Evolutionary conservation across 768 basidiomycete species (phyloP), one percentile per base, ranked within the genome.

Genomic region (Pulveroboletus ravenelii): DNA sequence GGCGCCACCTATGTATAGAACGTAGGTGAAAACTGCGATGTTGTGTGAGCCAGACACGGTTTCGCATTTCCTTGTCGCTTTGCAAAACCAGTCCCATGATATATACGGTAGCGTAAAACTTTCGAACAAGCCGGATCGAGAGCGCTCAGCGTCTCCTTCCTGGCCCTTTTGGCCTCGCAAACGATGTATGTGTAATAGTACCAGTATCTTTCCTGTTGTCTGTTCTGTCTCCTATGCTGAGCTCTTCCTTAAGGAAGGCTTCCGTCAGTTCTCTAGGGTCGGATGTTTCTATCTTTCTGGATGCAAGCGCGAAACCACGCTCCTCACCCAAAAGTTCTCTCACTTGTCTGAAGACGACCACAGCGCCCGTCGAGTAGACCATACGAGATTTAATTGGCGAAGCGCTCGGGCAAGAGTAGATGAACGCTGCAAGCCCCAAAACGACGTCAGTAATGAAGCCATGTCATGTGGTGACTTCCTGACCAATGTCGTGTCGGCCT

Each of bases 331-430:
- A 73, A 2, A 85, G 61, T 5, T 67, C 70, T 53, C 82, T 83
- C 30, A 79, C 82, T 8, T 78, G 70, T 45, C 75, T 73, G 59
- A 79, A 85, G 7, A 85, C 75, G 17, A 78, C 66, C 10, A 74
- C 59, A 10, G 80, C 79, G 9, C 82, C 84, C 2, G 86, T 84
- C 0, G 92, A 90, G 69, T 94, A 95, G 32, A 96, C 64, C 89
- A 98, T 93, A 39, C 93, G 79, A 53, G 84, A 75, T 61, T 90
- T 91, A 70, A 96, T 77, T 1, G 89, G 87, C 6, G 88, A 90
- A 13, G 69, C 61, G 3, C 84, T 78, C 0, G 94, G 94, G 65
- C 94, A 98, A 17, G 87, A 88, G 69, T 97, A 98, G 50, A 96
- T 88, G 69, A 93, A 93, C 44, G 89, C 87, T 92, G 54, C 7